Conservation (phyloP, 441 rosid genomes). For the Brassica hybrid region DNA sequence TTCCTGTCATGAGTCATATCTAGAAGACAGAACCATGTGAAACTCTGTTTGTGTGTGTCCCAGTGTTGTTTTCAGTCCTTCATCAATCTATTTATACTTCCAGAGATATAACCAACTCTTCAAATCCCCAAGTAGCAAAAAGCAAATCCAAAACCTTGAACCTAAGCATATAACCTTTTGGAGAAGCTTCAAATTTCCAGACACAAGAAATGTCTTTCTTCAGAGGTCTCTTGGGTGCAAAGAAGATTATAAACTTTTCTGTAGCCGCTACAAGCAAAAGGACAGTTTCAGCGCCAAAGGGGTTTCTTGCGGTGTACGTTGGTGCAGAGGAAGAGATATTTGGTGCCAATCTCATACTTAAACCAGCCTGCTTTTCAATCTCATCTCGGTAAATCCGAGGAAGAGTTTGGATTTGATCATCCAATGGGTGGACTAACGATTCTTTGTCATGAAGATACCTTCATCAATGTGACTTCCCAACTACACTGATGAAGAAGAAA, state of each 20-base stretch:
- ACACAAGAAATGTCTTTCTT: conserved; percentile 20
- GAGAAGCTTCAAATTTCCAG: background rate
- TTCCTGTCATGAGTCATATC: conserved; percentile 1
- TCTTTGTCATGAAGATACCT: conserved; percentile 4
- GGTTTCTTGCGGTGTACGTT: conserved; percentile 15
- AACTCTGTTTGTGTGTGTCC: conserved; percentile 13
- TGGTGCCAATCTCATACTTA: background rate
- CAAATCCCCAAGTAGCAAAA: conserved; percentile 10
- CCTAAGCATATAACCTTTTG: background rate
- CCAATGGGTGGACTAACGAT: conserved; percentile 13
- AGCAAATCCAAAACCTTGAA: background rate
- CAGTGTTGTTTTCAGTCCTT: background rate
- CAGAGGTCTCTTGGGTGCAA: conserved; percentile 29
- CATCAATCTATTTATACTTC: conserved; percentile 1
- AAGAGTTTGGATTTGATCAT: conserved; percentile 11
- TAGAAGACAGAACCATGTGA: conserved; percentile 29
- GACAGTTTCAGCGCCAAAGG: conserved; percentile 7
- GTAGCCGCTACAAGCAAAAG: conserved; percentile 9
- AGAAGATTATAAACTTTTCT: conserved; percentile 13
- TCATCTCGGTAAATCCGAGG: background rate
- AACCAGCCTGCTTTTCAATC: conserved; percentile 1
- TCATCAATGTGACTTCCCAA: background rate
- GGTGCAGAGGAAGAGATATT: conserved; percentile 12
- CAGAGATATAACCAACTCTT: background rate
- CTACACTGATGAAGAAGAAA: background rate